Base-by-base conservation (phyloP, 129 eudicot genomes). In the Chrysanthemum lavandulifolium region DNA sequence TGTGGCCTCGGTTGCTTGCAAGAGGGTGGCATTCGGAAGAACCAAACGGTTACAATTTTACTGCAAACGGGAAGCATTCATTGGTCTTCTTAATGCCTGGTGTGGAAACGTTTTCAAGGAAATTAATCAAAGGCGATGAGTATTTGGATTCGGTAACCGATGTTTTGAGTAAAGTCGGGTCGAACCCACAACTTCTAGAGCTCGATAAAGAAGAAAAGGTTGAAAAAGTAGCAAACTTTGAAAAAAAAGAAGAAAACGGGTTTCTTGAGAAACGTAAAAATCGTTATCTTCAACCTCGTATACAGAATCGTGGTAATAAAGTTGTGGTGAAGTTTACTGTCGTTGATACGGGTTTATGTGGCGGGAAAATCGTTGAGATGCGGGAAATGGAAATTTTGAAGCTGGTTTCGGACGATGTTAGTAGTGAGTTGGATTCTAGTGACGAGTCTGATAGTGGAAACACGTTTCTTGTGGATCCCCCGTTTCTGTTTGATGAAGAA, bases 1-100 rank as follows among this genome's bases (percentile, higher is more conserved):
- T 91, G 10, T 91, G 97, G 97, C 97, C 97, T 5, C 84, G 95
- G 49, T 76, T 91, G 67, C 84, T 91, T 50, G 97, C 84, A 13
- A 73, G 87, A 72, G 97, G 97, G n/a, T 91, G 97, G 97, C 88
- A 84, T 21, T 87, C 97, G 0, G 88, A 78, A 78, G 76, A 83
- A 59, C 91, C 96, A 7, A 87, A 75, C 23, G 79, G 84, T 27
- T 75, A 82, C 59, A 74, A 29, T 43, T 86, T 81, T 60, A 56
- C 83, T 66, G 81, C 79, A 21, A 76, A 82, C 13, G 75, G 78
- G 23, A 88, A 79, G 58, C 58, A 76, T 62, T 69, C 77, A 50
- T 55, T 85, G 66, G 91, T 88, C 58, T 85, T 81, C 74, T 82
- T 88, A 27, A 65, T 72, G 67, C 87, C 95, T 2, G 95, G 86